Evolutionary conservation across 768 basidiomycete species (phyloP).

Genomic region (Termitomyces sp.): DNA sequence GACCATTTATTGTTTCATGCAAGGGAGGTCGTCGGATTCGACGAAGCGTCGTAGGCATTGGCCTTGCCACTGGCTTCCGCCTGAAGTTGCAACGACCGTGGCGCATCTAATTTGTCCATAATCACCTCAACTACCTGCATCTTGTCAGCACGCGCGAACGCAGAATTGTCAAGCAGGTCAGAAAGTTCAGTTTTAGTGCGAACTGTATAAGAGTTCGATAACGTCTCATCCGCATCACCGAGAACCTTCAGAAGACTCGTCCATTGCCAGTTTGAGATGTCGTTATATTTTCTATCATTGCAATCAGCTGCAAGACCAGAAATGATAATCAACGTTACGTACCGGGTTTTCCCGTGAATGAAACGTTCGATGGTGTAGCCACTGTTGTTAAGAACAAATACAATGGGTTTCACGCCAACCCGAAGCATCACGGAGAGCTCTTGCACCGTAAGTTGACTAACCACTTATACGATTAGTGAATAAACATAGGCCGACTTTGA

Average conservation of each 20-base stretch:
- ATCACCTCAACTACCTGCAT: slow-evolving; percentile 79
- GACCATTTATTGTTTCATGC: not conserved
- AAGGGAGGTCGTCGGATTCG: slow-evolving; percentile 1
- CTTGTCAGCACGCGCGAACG: slow-evolving; percentile 58
- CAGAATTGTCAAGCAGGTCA: slow-evolving; percentile 53
- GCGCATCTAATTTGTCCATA: slow-evolving; percentile 72
- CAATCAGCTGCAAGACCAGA: not conserved
- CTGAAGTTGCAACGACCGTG: slow-evolving; percentile 51
- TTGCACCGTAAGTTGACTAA: slow-evolving; percentile 73
- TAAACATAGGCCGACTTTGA: not conserved
- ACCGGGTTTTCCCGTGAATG: slow-evolving; percentile 60
- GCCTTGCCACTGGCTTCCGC: slow-evolving; percentile 49
- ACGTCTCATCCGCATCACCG: slow-evolving; percentile 44
- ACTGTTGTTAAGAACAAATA: slow-evolving; percentile 77
- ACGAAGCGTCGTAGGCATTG: slow-evolving; percentile 32
- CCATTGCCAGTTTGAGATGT: slow-evolving; percentile 81
- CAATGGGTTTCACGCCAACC: slow-evolving; percentile 67
- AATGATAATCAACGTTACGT: slow-evolving; percentile 3
- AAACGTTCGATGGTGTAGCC: slow-evolving; percentile 88
- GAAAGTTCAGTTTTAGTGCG: slow-evolving; percentile 63
- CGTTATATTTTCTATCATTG: slow-evolving; percentile 67
- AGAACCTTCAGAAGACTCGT: slow-evolving; percentile 55
- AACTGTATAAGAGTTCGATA: slow-evolving; percentile 61
- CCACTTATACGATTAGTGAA: not conserved
- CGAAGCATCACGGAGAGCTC: slow-evolving; percentile 83